Conservation (phyloP, 2,329 filamentous ascomycete genomes). For the Dactylellina drechsleri region DNA sequence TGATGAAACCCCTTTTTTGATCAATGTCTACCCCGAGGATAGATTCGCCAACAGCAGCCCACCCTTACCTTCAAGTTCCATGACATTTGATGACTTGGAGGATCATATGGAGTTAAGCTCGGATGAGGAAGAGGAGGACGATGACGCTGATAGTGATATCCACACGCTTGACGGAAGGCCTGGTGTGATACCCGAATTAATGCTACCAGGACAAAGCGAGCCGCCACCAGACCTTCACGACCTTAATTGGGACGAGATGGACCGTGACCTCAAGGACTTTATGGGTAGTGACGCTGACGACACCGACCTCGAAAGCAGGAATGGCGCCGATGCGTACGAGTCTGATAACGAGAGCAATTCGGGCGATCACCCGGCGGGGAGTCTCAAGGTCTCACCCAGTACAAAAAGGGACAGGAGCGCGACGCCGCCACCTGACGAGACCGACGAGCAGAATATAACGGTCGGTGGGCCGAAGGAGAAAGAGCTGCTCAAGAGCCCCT, state of each 20-base stretch:
- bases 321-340: slow-evolving; percentile 40
- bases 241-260: slow-evolving; percentile 55
- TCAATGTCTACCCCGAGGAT: slow-evolving; percentile 78
- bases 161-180: slow-evolving; percentile 54
- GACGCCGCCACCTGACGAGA: slow-evolving; percentile 42
- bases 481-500: slow-evolving; percentile 46
- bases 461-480: slow-evolving; percentile 39
- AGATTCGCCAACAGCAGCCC: slow-evolving; percentile 50
- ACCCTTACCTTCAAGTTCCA: slow-evolving; percentile 63
- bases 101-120: slow-evolving; percentile 62
- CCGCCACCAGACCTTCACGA: slow-evolving; percentile 59
- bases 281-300: slow-evolving; percentile 53
- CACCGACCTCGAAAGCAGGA: slow-evolving; percentile 52
- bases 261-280: slow-evolving; percentile 43
- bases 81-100: slow-evolving; percentile 59
- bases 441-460: slow-evolving; percentile 34
- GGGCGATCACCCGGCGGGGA: slow-evolving; percentile 26
- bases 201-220: slow-evolving; percentile 57
- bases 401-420: slow-evolving; percentile 49
- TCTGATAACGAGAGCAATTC: slow-evolving; percentile 48
- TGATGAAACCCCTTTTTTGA: slow-evolving; percentile 80
- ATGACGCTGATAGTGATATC: slow-evolving; percentile 57
- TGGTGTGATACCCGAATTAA: slow-evolving; percentile 60
- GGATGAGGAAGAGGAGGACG: slow-evolving; percentile 63
- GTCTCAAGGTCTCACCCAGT: slow-evolving; percentile 37